phyloP scores from a whole-genome alignment of 768 basidiomycete species.

The Udeniomyces megalosporus region DNA sequence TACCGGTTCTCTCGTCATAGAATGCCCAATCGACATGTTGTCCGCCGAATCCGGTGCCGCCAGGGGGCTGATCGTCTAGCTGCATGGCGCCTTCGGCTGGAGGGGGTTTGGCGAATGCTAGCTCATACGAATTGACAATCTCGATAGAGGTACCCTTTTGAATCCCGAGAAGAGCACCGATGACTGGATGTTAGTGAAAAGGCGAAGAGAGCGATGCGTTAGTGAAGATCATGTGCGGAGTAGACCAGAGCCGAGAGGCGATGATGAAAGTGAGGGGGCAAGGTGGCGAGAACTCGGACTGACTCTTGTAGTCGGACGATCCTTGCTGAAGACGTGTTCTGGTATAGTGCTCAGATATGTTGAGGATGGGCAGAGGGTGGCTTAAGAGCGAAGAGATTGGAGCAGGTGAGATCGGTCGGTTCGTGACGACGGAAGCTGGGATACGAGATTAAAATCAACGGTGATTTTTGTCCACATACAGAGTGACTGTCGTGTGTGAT shows the following conservation, averaged over 20 bases:
- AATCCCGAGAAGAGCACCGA: slow-evolving; percentile 84
- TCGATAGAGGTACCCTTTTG: slow-evolving; percentile 90
- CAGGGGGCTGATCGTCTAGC: not conserved
- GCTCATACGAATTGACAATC: slow-evolving; percentile 91
- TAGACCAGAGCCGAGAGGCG: not conserved
- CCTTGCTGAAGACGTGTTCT: slow-evolving; percentile 54
- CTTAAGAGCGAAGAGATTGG: slow-evolving; percentile 32
- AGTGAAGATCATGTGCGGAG: not conserved
- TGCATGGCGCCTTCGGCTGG: slow-evolving; percentile 19
- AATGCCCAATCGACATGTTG: slow-evolving; percentile 59
- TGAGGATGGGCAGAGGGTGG: slow-evolving; percentile 89
- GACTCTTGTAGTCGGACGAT: slow-evolving; percentile 3
- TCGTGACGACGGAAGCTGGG: not conserved
- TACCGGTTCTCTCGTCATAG: slow-evolving; percentile 63
- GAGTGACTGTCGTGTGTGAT: not conserved
- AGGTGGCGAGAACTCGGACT: not conserved
- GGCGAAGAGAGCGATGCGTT: no score
- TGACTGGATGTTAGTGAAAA: slow-evolving; percentile 49
- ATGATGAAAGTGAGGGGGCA: not conserved
- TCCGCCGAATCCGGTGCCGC: not conserved
- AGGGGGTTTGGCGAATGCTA: slow-evolving; percentile 37
- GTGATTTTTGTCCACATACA: no score
- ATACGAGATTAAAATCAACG: not conserved
- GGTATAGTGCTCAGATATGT: slow-evolving; percentile 89
- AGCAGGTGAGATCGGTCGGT: not conserved